Conservation (phyloP, 257 asterid genomes). For the Capsicum pubescens region DNA sequence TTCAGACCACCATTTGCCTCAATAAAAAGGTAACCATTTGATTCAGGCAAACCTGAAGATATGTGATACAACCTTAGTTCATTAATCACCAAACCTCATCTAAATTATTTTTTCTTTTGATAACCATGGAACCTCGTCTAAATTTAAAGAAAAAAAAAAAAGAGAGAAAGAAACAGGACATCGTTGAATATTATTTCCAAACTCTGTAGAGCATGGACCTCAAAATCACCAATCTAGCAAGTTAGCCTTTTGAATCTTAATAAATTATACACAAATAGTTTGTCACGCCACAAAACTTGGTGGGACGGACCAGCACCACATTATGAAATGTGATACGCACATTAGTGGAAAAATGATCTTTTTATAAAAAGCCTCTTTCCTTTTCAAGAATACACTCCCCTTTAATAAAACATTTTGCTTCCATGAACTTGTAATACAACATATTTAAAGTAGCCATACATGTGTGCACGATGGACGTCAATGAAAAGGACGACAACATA, state of each 20-base stretch:
- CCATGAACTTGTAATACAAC: background rate
- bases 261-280: slow-evolving; percentile 1
- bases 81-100: slow-evolving; percentile 28
- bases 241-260: slow-evolving; percentile 4
- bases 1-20: slow-evolving; percentile 99
- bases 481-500: background rate
- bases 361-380: background rate
- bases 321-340: background rate
- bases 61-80: slow-evolving; percentile 19
- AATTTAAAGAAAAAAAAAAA: background rate
- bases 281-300: background rate
- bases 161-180: background rate
- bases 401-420: background rate
- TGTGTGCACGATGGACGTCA: background rate
- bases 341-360: background rate
- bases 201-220: background rate
- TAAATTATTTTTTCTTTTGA: background rate
- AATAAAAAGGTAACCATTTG: slow-evolving; percentile 55
- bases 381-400: background rate
- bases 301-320: background rate
- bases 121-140: too few relatives aligned
- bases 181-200: background rate
- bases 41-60: slow-evolving; percentile 53
- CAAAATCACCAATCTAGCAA: background rate
- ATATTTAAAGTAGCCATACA: too few relatives aligned